These are phyloP conservation scores for Cyclotella choctawhatcheeana DNA, from an alignment of 108 stramenopile genomes.

Conservation along the genomic window DNA sequence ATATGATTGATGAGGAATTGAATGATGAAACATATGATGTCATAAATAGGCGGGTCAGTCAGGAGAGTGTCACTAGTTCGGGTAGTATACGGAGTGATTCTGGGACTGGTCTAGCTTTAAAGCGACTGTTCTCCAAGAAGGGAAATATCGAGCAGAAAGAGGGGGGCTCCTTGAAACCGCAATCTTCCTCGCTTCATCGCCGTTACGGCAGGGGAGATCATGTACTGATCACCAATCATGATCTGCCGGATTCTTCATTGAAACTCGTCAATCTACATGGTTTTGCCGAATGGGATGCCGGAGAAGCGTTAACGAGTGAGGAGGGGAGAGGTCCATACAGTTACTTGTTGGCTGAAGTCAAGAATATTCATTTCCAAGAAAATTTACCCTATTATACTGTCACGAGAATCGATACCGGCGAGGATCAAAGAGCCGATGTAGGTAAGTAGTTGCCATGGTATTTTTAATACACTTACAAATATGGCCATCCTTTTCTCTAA, in stretches of 20 bases:
- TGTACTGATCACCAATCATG: constrained; percentile 46
- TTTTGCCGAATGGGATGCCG: constrained; percentile 56
- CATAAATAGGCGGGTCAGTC: background rate
- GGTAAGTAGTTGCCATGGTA: constrained; percentile 22
- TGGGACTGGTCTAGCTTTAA: background rate
- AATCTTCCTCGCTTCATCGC: background rate
- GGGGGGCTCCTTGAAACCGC: background rate
- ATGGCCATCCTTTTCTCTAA: background rate
- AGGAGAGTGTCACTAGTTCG: background rate
- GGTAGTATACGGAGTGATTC: background rate
- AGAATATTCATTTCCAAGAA: constrained; percentile 74
- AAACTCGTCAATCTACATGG: constrained; percentile 62
- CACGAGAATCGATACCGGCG: constrained; percentile 59
- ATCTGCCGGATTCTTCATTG: background rate
- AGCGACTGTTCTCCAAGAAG: background rate
- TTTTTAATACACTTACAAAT: background rate
- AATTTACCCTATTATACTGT: constrained; percentile 79
- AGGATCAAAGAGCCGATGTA: constrained; percentile 69
- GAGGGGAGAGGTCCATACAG: constrained; percentile 69
- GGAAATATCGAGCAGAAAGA: too few relatives aligned
- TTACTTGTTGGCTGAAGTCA: constrained; percentile 68
- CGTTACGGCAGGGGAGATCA: constrained; percentile 38
- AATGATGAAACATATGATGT: background rate
- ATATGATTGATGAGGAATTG: background rate
- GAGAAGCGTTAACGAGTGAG: constrained; percentile 52